These are phyloP conservation scores for Clavaria fumosa DNA, from an alignment of 768 basidiomycete genomes.

Conservation along the genomic window DNA sequence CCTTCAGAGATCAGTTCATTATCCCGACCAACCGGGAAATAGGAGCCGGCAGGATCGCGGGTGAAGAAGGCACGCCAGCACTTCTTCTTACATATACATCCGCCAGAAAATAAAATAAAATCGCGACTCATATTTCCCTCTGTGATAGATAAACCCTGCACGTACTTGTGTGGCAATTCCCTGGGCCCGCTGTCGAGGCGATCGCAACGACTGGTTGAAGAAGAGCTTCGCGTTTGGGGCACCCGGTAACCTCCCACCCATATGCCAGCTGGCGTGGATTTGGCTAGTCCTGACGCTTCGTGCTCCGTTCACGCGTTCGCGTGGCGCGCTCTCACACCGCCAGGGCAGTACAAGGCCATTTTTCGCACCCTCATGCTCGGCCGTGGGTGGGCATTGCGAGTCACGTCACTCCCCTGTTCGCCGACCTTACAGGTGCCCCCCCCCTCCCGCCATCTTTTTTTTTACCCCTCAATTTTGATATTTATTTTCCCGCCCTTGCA, in stretches of 20 bases:
- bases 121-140: no score
- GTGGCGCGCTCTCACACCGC: slow-evolving; percentile 2
- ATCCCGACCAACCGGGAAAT: slow-evolving; percentile 40
- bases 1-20: slow-evolving; percentile 38
- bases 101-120: no score
- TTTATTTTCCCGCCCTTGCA: slow-evolving; percentile 5
- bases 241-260: slow-evolving; percentile 34
- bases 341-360: slow-evolving; percentile 83
- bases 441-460: no score
- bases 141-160: slow-evolving; percentile 41
- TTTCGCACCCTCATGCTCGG: slow-evolving; percentile 69
- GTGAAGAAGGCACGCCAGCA: slow-evolving; percentile 30
- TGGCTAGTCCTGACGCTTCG: no score
- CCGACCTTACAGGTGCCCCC: slow-evolving; percentile 64
- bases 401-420: slow-evolving; percentile 55
- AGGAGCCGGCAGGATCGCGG: slow-evolving; percentile 24
- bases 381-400: slow-evolving; percentile 75
- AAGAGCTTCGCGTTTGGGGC: slow-evolving; percentile 80
- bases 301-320: neutral
- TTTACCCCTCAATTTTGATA: no score
- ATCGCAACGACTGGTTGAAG: slow-evolving; percentile 53
- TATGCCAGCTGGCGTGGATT: no score
- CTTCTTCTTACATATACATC: no score
- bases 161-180: slow-evolving; percentile 94
- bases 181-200: slow-evolving; percentile 70